These are phyloP conservation scores for Epichloe gansuensis DNA, from an alignment of 2,329 filamentous ascomycete genomes.

Conservation along the genomic window DNA sequence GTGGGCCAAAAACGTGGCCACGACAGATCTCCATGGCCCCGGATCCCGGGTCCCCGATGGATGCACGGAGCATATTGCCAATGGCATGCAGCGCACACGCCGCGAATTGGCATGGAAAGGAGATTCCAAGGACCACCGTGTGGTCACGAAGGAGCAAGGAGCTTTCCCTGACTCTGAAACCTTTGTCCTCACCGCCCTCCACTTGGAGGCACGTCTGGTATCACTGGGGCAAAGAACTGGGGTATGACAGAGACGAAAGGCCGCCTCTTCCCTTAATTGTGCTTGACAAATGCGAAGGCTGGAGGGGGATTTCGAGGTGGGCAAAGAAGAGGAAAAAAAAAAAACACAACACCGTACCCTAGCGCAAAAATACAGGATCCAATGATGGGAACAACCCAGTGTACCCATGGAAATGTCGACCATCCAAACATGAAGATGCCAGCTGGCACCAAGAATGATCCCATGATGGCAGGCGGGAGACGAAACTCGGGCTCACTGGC, in stretches of 20 bases:
- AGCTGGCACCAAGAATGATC: constrained; percentile 64
- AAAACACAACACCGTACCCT: constrained; percentile 41
- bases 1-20: constrained; percentile 4
- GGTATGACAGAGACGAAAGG: constrained; percentile 3
- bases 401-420: constrained; percentile 62
- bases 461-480: constrained; percentile 60
- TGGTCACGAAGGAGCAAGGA: constrained; percentile 1
- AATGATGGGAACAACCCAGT: constrained; percentile 67
- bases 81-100: neutral
- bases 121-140: neutral
- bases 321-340: neutral
- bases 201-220: neutral
- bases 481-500: constrained; percentile 76
- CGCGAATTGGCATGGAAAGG: neutral
- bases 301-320: neutral
- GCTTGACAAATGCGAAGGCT: neutral
- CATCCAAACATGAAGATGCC: constrained; percentile 84
- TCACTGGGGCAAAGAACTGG: neutral
- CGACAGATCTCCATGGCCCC: constrained; percentile 2
- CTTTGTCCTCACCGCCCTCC: neutral
- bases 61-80: neutral
- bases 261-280: neutral
- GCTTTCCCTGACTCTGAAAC: neutral
- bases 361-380: constrained; percentile 58
- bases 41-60: neutral